Percentiles rank a stretch among this genome's conserved stretches.
Evolutionary conservation across 176 grass and related monocot genomes (phyloP).

Genomic region (Raddia guianensis): DNA sequence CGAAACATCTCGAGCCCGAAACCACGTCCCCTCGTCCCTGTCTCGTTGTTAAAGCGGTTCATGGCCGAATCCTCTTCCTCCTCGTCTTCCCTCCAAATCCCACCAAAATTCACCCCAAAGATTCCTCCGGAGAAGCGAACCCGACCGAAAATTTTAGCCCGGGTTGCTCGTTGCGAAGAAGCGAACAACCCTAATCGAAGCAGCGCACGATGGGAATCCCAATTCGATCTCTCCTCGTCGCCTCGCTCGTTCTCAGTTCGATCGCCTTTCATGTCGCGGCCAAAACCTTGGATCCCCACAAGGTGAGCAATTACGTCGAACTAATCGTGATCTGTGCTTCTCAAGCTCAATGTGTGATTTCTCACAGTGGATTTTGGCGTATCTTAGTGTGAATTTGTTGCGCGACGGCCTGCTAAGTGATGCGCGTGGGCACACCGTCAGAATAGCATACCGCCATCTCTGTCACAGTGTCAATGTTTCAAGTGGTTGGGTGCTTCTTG

Average conservation of each 20-base stretch:
- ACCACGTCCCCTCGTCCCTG: not conserved
- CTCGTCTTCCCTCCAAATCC: slow-evolving; percentile 15
- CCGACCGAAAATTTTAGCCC: not conserved
- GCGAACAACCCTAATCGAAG: slow-evolving; percentile 20
- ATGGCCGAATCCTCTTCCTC: slow-evolving; percentile 26
- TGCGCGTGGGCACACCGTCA: not conserved
- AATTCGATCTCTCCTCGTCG: slow-evolving; percentile 45
- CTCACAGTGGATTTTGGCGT: not conserved
- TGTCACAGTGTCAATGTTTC: not conserved
- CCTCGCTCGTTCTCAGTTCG: slow-evolving; percentile 48
- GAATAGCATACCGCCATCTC: not conserved
- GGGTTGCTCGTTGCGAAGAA: not conserved
- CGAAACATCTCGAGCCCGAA: slow-evolving; percentile 63
- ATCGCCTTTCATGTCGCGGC: slow-evolving; percentile 41
- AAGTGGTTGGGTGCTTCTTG: not conserved
- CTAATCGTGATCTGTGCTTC: not conserved
- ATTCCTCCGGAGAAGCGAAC: slow-evolving; percentile 10
- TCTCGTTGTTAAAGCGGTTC: slow-evolving; percentile 28
- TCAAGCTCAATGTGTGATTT: slow-evolving; percentile 11
- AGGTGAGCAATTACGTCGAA: slow-evolving; percentile 45
- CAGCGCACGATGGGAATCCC: slow-evolving; percentile 19
- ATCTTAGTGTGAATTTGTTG: not conserved
- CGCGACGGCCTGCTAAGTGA: not conserved
- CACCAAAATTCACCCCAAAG: slow-evolving; percentile 14
- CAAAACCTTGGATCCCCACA: slow-evolving; percentile 76